These are phyloP conservation scores for Clavaria fumosa DNA, from an alignment of 768 basidiomycete species.

Conservation along the genomic window DNA sequence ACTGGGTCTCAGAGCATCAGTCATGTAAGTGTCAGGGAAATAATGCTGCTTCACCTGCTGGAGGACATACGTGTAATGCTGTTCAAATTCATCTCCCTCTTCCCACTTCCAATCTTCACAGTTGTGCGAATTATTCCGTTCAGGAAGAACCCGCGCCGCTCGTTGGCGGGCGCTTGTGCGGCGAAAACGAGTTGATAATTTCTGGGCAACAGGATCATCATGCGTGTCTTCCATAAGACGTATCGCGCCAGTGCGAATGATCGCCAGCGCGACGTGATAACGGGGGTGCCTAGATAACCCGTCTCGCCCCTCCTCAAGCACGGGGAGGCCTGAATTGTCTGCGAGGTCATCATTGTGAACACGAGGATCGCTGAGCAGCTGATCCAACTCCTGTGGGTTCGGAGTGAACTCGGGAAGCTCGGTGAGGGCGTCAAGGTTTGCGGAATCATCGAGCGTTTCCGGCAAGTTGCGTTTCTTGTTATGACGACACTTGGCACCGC, in stretches of 20 bases:
- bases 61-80: background rate
- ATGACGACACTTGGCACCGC: background rate
- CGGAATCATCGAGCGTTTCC: background rate
- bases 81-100: background rate
- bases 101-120: background rate
- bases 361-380: background rate
- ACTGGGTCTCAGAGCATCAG: background rate
- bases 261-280: constrained; percentile 1
- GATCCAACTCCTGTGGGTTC: constrained; percentile 1
- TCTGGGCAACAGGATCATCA: constrained; percentile 2
- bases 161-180: background rate
- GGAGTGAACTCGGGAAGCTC: constrained; percentile 2
- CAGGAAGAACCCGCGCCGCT: background rate
- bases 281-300: background rate
- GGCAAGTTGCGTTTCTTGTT: background rate
- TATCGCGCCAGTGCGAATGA: background rate
- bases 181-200: background rate
- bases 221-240: constrained; percentile 1
- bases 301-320: background rate
- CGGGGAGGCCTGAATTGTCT: constrained; percentile 1
- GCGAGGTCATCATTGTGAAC: constrained; percentile 1
- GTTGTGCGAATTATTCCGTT: background rate
- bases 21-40: background rate
- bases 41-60: constrained; percentile 1
- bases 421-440: background rate